Conservation (phyloP, 768 basidiomycete species). For the Trametes maxima region DNA sequence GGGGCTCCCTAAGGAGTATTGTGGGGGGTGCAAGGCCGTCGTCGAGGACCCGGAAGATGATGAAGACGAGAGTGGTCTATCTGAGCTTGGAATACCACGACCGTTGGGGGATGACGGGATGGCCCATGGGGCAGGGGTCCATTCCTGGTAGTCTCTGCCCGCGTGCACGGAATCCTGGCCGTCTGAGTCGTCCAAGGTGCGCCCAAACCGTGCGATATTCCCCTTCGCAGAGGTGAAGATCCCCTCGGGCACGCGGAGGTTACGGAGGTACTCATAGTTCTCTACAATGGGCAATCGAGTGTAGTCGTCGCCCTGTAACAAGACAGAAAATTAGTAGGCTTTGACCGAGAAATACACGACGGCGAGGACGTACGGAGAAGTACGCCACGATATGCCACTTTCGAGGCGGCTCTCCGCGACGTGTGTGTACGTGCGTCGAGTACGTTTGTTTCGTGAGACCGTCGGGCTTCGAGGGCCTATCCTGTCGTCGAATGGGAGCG, state of each 20-base stretch:
- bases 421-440: conserved; percentile 71
- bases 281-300: conserved; percentile 71
- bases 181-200: conserved; percentile 32
- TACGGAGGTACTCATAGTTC: conserved; percentile 71
- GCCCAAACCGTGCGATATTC: conserved; percentile 32
- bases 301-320: conserved; percentile 64
- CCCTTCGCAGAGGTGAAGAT: conserved; percentile 73
- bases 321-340: conserved; percentile 3
- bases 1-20: conserved; percentile 7
- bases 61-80: conserved; percentile 23
- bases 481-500: conserved; percentile 68
- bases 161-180: conserved; percentile 25
- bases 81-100: conserved; percentile 5
- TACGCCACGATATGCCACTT: conserved; percentile 89
- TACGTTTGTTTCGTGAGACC: conserved; percentile 89
- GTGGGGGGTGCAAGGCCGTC: conserved; percentile 12
- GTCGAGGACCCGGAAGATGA: conserved; percentile 22
- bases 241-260: conserved; percentile 65
- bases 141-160: conserved; percentile 26
- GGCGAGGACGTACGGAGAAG: conserved; percentile 55
- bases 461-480: conserved; percentile 74
- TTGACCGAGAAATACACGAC: conserved; percentile 4
- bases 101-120: conserved; percentile 16
- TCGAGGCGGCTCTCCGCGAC: conserved; percentile 54
- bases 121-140: conserved; percentile 27